These are phyloP conservation scores for Eucalyptus sp. DNA, from an alignment of 345 rosid genomes.

Conservation along the genomic window DNA sequence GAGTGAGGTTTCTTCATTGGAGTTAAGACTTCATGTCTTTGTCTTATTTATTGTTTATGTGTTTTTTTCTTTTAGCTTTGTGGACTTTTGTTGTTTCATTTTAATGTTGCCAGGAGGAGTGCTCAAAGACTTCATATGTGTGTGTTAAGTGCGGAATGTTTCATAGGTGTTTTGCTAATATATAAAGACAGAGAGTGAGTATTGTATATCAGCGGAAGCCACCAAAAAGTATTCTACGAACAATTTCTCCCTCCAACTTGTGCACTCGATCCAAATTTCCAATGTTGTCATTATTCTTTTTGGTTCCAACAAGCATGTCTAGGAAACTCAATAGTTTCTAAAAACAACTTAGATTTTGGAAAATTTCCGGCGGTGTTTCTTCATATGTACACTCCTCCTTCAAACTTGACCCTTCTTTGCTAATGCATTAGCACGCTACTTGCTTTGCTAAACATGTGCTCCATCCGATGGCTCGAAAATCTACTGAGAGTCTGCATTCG, in stretches of 20 bases:
- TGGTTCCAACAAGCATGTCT: not conserved
- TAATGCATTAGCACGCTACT: not conserved
- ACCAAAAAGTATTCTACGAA: no score
- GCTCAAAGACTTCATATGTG: not conserved
- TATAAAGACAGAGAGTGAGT: no score
- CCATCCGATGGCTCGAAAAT: not conserved
- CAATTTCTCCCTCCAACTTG: not conserved
- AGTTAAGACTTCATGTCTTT: not conserved
- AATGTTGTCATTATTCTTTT: not conserved
- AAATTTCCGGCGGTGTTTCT: not conserved
- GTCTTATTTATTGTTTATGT: not conserved
- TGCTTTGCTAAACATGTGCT: not conserved
- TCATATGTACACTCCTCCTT: not conserved
- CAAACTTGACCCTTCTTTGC: no score
- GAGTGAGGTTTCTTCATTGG: not conserved
- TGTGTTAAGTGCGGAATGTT: not conserved
- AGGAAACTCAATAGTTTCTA: not conserved
- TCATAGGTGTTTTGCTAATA: not conserved
- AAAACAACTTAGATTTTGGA: not conserved
- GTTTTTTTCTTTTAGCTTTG: not conserved
- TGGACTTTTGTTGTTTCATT: not conserved
- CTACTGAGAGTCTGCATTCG: not conserved
- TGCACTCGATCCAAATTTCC: not conserved
- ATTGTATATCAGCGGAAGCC: fast-evolving
- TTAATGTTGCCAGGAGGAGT: not conserved